A percentile compares a stretch with the other conserved stretches of the same genome.
These are phyloP conservation scores for Mycena vitilis DNA, from an alignment of 768 basidiomycete genomes.

Conservation along the genomic window DNA sequence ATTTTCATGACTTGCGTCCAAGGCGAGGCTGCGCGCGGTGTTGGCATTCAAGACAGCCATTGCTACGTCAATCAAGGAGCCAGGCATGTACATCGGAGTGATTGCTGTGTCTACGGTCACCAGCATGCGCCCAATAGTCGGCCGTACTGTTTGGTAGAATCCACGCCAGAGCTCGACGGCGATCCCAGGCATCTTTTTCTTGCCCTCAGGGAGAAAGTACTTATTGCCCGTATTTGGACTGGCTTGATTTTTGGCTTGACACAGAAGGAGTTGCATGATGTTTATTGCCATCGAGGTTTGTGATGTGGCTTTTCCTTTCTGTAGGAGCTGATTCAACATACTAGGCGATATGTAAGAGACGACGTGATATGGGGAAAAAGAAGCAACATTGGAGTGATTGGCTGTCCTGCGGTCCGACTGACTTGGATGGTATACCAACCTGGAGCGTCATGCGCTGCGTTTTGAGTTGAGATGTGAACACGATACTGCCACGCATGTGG, in stretches of 20 bases:
- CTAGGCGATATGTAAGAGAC: conserved; percentile 9
- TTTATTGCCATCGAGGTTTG: conserved; percentile 45
- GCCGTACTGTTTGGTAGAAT: conserved; percentile 53
- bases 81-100: conserved; percentile 45
- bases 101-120: conserved; percentile 52
- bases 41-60: conserved; percentile 37
- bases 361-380: background rate
- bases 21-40: conserved; percentile 41
- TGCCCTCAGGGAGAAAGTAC: conserved; percentile 43
- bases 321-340: conserved; percentile 19
- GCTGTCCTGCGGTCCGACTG: conserved; percentile 45
- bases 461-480: conserved; percentile 47
- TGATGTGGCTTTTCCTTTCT: conserved; percentile 7
- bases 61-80: conserved; percentile 38
- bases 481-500: conserved; percentile 39
- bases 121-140: conserved; percentile 41
- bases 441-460: conserved; percentile 14
- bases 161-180: conserved; percentile 49
- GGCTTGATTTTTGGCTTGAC: conserved; percentile 47
- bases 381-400: conserved; percentile 45
- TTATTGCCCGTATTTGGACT: conserved; percentile 48
- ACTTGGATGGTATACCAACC: conserved; percentile 39
- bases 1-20: conserved; percentile 25
- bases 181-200: conserved; percentile 16
- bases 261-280: conserved; percentile 48